Evolutionary conservation across 169 alveolate genomes (phyloP).

Genomic region (Babesia divergens): DNA sequence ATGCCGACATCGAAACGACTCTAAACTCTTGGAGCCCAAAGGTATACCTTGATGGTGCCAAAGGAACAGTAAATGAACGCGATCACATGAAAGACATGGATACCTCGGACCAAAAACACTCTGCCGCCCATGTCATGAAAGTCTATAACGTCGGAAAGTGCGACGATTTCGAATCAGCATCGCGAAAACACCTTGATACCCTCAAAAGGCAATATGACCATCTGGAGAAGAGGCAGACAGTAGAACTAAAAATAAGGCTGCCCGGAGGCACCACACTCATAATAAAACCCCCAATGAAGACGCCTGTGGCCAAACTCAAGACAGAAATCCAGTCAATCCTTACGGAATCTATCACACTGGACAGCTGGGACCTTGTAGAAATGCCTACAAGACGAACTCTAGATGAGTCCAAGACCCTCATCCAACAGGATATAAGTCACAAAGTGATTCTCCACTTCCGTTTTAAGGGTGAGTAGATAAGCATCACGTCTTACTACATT

Average conservation of each 20-base stretch:
- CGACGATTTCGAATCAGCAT: constrained; percentile 46
- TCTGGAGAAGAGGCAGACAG: constrained; percentile 18
- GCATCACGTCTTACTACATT: not conserved
- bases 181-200: constrained; percentile 29
- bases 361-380: constrained; percentile 56
- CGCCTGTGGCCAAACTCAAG: constrained; percentile 24
- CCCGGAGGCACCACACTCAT: constrained; percentile 32
- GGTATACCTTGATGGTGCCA: not conserved
- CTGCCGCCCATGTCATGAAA: constrained; percentile 38
- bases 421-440: constrained; percentile 43
- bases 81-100: not conserved
- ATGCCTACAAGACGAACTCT: constrained; percentile 33
- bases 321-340: constrained; percentile 37
- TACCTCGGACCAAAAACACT: not conserved
- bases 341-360: constrained; percentile 1
- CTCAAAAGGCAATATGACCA: constrained; percentile 36
- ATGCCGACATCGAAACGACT: not conserved
- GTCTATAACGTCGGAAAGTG: constrained; percentile 45
- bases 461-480: constrained; percentile 9
- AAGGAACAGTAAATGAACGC: not conserved
- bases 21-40: not conserved
- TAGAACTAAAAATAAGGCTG: constrained; percentile 40
- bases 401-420: constrained; percentile 33
- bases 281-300: constrained; percentile 34
- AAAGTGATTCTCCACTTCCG: constrained; percentile 45